Conservation (phyloP, 441 rosid species). For the Pelargonium myrrhifolium region DNA sequence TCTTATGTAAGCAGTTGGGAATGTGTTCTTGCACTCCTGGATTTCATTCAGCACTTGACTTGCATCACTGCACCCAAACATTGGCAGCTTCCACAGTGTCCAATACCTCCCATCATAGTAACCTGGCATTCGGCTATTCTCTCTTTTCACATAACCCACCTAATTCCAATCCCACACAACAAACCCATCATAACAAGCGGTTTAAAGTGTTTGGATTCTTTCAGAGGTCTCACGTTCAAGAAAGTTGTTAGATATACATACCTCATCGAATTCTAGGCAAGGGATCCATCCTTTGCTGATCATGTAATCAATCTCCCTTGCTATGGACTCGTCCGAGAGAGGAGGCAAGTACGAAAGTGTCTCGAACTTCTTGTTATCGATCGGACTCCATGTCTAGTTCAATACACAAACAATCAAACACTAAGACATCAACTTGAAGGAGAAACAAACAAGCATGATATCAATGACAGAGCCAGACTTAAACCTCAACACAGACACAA, state of each 20-base stretch:
- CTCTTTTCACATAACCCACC: constrained; percentile 38
- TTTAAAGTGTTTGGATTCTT: no score
- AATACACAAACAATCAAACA: not conserved
- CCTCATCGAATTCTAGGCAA: constrained; percentile 68
- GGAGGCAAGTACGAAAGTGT: constrained; percentile 62
- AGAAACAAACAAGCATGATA: no score
- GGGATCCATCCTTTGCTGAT: constrained; percentile 59
- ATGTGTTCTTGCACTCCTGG: constrained; percentile 37
- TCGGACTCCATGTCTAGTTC: constrained; percentile 59
- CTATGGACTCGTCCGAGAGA: constrained; percentile 47
- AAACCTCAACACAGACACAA: no score
- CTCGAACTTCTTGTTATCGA: constrained; percentile 61
- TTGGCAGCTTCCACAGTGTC: constrained; percentile 70
- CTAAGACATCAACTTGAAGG: not conserved
- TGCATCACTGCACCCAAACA: constrained; percentile 59
- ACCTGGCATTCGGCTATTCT: constrained; percentile 53
- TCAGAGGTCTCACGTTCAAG: no score
- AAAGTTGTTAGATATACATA: no score
- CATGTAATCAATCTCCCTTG: constrained; percentile 57
- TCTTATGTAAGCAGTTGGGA: constrained; percentile 49
- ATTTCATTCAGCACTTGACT: constrained; percentile 49
- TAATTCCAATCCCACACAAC: no score
- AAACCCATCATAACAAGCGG: no score
- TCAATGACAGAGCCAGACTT: no score
- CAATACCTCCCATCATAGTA: constrained; percentile 65